A percentile compares a stretch with the other conserved stretches of the same genome.
Conservation (phyloP, 495 filamentous ascomycete genomes). For the Lineolata rhizophorae region DNA sequence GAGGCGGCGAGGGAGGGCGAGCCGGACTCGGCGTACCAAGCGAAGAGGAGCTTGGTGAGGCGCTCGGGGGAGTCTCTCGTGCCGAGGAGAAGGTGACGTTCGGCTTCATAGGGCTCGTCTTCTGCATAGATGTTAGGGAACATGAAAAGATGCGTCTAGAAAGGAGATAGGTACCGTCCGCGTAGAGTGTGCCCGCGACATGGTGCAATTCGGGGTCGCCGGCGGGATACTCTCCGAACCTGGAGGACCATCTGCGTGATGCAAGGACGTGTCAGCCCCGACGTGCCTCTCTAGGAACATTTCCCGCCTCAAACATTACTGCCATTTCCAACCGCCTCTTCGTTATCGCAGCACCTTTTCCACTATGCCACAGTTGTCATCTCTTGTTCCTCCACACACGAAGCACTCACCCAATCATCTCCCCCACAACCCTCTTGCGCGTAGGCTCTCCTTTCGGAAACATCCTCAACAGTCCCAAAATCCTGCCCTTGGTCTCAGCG, state of each 20-base stretch:
- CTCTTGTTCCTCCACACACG: too few species aligned
- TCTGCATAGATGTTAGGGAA: conserved; percentile 28
- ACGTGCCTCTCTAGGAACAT: too few species aligned
- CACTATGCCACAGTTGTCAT: too few species aligned
- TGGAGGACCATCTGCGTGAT: conserved; percentile 49
- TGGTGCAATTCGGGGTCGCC: conserved; percentile 94
- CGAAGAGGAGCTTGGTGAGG: conserved; percentile 63
- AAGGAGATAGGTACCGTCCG: conserved; percentile 31
- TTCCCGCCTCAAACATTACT: too few species aligned
- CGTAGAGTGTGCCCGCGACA: conserved; percentile 69
- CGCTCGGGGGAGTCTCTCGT: conserved; percentile 72
- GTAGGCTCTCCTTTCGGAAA: conserved; percentile 73
- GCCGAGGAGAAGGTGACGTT: conserved; percentile 72
- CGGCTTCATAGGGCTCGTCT: conserved; percentile 75
- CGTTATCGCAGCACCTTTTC: too few species aligned
- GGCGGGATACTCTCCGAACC: conserved; percentile 66
- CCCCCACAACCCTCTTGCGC: conserved; percentile 73
- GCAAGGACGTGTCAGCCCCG: neutral
- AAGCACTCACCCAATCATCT: conserved; percentile 57
- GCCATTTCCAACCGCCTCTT: too few species aligned
- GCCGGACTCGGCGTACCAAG: conserved; percentile 81
- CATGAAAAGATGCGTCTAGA: conserved; percentile 4
- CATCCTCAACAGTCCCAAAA: conserved; percentile 44
- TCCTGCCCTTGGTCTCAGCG: conserved; percentile 36
- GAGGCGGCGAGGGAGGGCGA: conserved; percentile 73